Evolutionary conservation across 1,284 basidiomycete genomes (phyloP).

Genomic region (Fistulinella cinereoalba): DNA sequence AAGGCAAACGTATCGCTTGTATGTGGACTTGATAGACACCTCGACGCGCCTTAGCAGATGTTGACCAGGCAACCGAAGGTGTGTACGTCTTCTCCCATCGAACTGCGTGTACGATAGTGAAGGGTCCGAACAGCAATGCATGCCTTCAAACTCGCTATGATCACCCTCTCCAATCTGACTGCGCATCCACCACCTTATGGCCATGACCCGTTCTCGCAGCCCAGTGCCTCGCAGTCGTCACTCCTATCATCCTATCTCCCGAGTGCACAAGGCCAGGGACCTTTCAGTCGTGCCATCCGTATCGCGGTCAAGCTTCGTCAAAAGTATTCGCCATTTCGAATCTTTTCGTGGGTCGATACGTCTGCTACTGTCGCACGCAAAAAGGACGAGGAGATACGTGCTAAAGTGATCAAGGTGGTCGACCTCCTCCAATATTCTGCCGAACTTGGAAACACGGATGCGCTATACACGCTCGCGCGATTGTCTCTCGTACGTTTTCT

Average conservation of each 20-base stretch:
- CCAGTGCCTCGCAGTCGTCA: slow-evolving; percentile 42
- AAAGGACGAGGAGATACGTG: slow-evolving; percentile 59
- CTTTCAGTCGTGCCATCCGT: slow-evolving; percentile 61
- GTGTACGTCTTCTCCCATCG: slow-evolving; percentile 1
- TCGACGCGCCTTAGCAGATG: slow-evolving; percentile 15
- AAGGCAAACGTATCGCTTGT: not conserved
- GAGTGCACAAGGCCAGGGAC: slow-evolving; percentile 67
- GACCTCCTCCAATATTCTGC: slow-evolving; percentile 77
- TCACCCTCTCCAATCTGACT: slow-evolving; percentile 60
- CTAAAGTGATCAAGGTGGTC: slow-evolving; percentile 72
- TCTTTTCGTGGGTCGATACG: slow-evolving; percentile 45
- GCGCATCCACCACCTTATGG: slow-evolving; percentile 53
- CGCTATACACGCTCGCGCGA: slow-evolving; percentile 67
- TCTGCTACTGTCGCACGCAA: slow-evolving; percentile 42
- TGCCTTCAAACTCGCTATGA: slow-evolving; percentile 68
- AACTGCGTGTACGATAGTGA: not conserved
- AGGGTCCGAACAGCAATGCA: slow-evolving; percentile 49
- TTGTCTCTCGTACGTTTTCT: slow-evolving; percentile 50
- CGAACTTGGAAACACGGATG: slow-evolving; percentile 75
- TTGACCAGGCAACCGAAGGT: slow-evolving; percentile 53
- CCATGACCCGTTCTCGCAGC: slow-evolving; percentile 46
- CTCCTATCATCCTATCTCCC: slow-evolving; percentile 63
- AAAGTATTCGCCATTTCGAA: slow-evolving; percentile 45
- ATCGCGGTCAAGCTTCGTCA: slow-evolving; percentile 62
- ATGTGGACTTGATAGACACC: slow-evolving; percentile 12